Base-by-base conservation (phyloP, 139 green algal genomes). In the Pseudopediastrum boryanum region DNA sequence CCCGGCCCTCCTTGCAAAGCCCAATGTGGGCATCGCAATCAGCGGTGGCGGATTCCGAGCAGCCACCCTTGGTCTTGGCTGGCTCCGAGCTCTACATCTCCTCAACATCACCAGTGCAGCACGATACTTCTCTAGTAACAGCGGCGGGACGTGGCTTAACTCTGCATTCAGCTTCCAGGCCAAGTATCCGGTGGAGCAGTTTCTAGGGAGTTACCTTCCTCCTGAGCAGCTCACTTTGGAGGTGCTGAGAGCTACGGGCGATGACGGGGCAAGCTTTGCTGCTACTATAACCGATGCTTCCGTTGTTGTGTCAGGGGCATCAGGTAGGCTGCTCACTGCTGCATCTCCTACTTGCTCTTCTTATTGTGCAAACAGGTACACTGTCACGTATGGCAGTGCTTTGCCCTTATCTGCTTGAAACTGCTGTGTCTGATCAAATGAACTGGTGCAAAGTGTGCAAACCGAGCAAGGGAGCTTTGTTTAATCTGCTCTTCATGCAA, bases 41-140 rank as follows among this genome's bases (percentile, higher is more conserved):
- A 79, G 64, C 61, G 80, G 80, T 10, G 80, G 80, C 42, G 80
- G 80, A 36, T 79, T 78, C 66, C 71, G 74, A 3, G 79, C 79
- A 23, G 74, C 62, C 2, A 79, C 80, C 0, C 46, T 79, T 21
- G 59, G 48, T 3, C 27, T 82, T 4, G 80, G 80, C 7, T 85
- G 73, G 36, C 41, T 79, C 29, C 58, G 70, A 1, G 80, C 73
- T 0, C 39, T 85, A 39, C 41, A 82, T 48, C 4, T 81, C 72
- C 33, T 85, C 29, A 39, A 39, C 29, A 21, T 71, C 16, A 63
- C 59, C 3, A 25, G 38, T 8, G 42, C 61, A 16, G 52, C 52
- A 0, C 50, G 69, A 23, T 86, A 86, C 76, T 4, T 86, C 8
- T 52, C 75, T 33, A 73, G 46, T 51, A 86, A 86, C 41, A 72